Base-by-base conservation (phyloP, 2,329 filamentous ascomycete species). In the Penicillium sp. region DNA sequence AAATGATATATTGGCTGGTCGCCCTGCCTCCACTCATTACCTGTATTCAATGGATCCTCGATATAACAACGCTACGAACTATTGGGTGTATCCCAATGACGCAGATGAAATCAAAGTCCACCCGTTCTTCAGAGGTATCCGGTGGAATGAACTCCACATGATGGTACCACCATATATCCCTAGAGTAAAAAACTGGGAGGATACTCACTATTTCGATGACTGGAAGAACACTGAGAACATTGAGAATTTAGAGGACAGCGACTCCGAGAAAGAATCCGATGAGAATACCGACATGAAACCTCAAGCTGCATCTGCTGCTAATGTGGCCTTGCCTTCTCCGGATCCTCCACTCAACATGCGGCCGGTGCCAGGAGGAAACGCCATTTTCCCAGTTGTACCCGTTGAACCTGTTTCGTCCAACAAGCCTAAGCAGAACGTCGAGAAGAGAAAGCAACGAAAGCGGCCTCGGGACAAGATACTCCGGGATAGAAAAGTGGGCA, bases 61-160 rank as follows among this genome's bases (percentile, higher is more conserved):
- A 64, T 78, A 68, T 72, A 71, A 70, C 62, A 77, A 80, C 67
- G 77, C 81, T 61, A 77, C 77, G 58, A 80, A 83, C 33, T 82
- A 87, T 35, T 89, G 90, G 57, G 93, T 98, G 4, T 94, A 92
- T 70, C 82, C 90, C 0, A 85, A 95, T 63, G 93, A 96, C 70
- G 93, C 91, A 1, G 87, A 91, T 65, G 93, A 97, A 58, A 96
- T 98, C 81, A 97, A 96, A 74, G 79, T 83, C 3, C 95, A 98
- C 76, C 85, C 87, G 11, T 98, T 94, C 84, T 98, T 98, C 79
- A 84, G 83, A 59, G 86, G 87, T 53, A 86, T 96, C 16, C 84
- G 86, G 0, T 98, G 92, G 95, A 86, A 90, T 14, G 85, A 84
- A 0, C 77, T 97, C 16, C 90, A 95, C 70, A 78, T 84, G 37